These are phyloP conservation scores for Venturia aucupariae DNA, from an alignment of 2,329 filamentous ascomycete species.

Conservation along the genomic window DNA sequence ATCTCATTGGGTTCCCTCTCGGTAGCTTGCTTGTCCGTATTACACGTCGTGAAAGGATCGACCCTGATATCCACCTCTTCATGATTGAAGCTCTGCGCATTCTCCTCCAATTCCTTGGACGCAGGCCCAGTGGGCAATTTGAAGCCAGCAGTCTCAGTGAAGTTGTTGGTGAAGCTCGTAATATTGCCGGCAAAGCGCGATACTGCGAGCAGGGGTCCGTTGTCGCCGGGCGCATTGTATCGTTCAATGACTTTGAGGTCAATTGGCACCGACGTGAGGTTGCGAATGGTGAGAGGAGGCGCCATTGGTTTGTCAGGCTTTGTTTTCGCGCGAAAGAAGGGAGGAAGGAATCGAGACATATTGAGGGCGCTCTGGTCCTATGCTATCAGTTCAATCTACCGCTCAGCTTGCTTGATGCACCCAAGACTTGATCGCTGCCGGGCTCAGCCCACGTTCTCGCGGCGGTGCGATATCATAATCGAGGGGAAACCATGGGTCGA, in stretches of 20 bases:
- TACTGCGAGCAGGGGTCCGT: constrained; percentile 26
- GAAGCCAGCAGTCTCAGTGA: constrained; percentile 25
- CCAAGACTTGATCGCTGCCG: neutral
- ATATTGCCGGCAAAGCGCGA: constrained; percentile 19
- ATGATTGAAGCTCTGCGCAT: constrained; percentile 51
- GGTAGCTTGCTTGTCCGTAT: constrained; percentile 52
- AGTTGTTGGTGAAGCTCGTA: constrained; percentile 37
- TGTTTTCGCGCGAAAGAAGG: constrained; percentile 3
- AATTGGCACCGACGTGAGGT: constrained; percentile 66
- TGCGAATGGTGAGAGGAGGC: constrained; percentile 64
- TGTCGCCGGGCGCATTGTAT: constrained; percentile 47
- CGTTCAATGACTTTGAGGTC: constrained; percentile 65
- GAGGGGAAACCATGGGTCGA: neutral
- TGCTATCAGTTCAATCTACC: neutral
- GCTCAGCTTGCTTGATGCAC: neutral
- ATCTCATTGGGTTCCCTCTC: constrained; percentile 53
- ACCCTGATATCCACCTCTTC: constrained; percentile 56
- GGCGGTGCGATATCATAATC: neutral
- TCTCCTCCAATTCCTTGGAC: constrained; percentile 38
- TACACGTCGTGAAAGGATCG: constrained; percentile 57
- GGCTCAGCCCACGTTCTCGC: neutral
- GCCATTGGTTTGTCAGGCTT: constrained; percentile 19
- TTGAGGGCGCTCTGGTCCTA: neutral
- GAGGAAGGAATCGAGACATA: neutral
- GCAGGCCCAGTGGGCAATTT: constrained; percentile 26